Base-by-base conservation (phyloP, 73 alveolate species). In the Urostyla sp. region DNA sequence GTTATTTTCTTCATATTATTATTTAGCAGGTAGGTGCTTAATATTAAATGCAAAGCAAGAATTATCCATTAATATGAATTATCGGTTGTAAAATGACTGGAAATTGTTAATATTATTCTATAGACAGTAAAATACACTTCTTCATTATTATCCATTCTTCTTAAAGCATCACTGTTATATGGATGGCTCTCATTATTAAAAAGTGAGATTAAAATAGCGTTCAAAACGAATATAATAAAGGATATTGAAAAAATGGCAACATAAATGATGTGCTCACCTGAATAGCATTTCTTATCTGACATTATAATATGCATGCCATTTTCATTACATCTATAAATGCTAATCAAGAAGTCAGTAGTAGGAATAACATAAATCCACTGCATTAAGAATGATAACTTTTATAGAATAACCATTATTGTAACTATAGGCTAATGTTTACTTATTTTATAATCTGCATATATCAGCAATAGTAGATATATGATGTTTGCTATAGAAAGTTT, bases 131-230 rank as follows among this genome's bases (percentile, higher is more conserved):
- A 16, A 34, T 77, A 61, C 23, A 77, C 34, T 32, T 77, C 89
- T n/a, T n/a, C 18, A 61, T 77, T 77, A n/a, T n/a, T 30, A 60
- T 77, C 89, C 5, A 67, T 21, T 23, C 89, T 58, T 0, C 75
- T 26, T 2, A 77, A 40, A 27, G 89, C 53, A 77, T 77, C 89
- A 16, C 81, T 77, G 52, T 77, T 73, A 31, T 58, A 77, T 5
- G 89, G 89, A 4, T 81, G 52, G 3, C 75, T 45, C 74, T 77
- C 89, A 53, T 59, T 77, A 37, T 28, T 44, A 28, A 77, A 46
- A 20, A 77, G 36, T 21, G 89, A 58, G 18, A 77, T 61, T 26
- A 61, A 1, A 15, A 77, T 20, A 2, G 75, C 52, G 10, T 37
- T 16, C 21, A 21, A 0, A 0, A 38, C 2, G 24, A 26, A 60